Conservation (phyloP, 257 asterid species). For the Anisodus acutangulus region DNA sequence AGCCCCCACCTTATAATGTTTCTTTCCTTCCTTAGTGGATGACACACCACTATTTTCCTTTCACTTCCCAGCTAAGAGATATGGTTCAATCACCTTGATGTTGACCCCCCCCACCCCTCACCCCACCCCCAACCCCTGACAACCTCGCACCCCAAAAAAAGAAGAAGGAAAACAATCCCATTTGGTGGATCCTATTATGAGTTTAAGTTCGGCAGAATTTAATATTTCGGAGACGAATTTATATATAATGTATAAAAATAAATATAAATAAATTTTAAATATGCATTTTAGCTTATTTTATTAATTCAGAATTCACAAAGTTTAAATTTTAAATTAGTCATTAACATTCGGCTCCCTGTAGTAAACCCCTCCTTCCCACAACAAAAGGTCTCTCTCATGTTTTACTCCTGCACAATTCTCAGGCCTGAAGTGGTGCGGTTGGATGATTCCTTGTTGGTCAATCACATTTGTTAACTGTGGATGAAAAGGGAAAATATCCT, state of each 20-base stretch:
- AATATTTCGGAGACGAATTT: not conserved
- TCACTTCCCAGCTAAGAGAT: constrained; percentile 56
- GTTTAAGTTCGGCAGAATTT: not conserved
- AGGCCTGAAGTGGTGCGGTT: not conserved
- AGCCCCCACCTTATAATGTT: constrained; percentile 56
- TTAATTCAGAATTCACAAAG: not conserved
- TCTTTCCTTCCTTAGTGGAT: constrained; percentile 45
- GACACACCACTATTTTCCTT: constrained; percentile 38
- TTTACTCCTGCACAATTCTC: too few species aligned
- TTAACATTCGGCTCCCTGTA: too few species aligned
- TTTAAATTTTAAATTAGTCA: not conserved
- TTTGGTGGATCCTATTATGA: not conserved
- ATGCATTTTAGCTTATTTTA: too few species aligned
- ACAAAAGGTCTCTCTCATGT: too few species aligned
- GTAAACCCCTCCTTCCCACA: too few species aligned
- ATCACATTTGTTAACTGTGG: not conserved
- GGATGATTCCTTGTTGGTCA: constrained; percentile 13
- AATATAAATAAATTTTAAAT: too few species aligned
- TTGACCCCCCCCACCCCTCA: constrained; percentile 46
- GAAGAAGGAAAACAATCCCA: not conserved
- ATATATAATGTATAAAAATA: too few species aligned
- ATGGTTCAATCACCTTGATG: constrained; percentile 63
- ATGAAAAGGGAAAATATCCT: not conserved
- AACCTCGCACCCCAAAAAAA: not conserved
- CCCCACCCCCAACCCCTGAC: too few species aligned